Evolutionary conservation across 257 asterid genomes (phyloP).

Genomic region (Ehretia macrophylla): DNA sequence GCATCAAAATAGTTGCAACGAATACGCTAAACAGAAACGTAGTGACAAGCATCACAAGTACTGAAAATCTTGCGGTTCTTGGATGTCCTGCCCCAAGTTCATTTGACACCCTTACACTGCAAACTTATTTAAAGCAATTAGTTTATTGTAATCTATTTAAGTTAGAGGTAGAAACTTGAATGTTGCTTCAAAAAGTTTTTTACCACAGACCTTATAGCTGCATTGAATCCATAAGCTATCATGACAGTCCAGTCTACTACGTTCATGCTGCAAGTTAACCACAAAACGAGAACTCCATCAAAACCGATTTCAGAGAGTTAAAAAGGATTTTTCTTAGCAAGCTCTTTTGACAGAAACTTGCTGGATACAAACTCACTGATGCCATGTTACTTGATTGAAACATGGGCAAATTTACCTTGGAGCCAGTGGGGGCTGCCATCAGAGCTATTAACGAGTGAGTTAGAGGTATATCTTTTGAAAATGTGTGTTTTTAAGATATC

Average conservation of each 20-base stretch:
- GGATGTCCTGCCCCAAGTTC: constrained; percentile 59
- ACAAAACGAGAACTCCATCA: not conserved
- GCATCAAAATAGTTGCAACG: constrained; percentile 16
- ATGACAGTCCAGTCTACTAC: constrained; percentile 28
- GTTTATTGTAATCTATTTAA: not conserved
- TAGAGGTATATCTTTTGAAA: too few relatives aligned
- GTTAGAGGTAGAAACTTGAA: not conserved
- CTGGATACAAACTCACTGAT: too few relatives aligned
- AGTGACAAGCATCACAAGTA: constrained; percentile 28
- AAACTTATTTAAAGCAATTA: not conserved
- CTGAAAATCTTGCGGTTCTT: constrained; percentile 44
- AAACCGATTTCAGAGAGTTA: too few relatives aligned
- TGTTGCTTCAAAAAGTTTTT: not conserved
- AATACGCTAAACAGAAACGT: constrained; percentile 29
- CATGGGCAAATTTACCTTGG: too few relatives aligned
- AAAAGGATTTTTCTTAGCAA: too few relatives aligned
- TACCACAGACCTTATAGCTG: constrained; percentile 26
- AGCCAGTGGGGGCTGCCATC: too few relatives aligned
- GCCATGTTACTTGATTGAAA: too few relatives aligned
- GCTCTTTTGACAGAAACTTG: too few relatives aligned
- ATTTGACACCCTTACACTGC: constrained; percentile 56
- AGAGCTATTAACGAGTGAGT: too few relatives aligned
- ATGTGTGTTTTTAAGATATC: too few relatives aligned
- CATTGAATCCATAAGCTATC: constrained; percentile 30
- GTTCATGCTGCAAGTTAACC: constrained; percentile 22